Base-by-base conservation (phyloP, 306 rosid species). In the Gastrolobium bilobum region DNA sequence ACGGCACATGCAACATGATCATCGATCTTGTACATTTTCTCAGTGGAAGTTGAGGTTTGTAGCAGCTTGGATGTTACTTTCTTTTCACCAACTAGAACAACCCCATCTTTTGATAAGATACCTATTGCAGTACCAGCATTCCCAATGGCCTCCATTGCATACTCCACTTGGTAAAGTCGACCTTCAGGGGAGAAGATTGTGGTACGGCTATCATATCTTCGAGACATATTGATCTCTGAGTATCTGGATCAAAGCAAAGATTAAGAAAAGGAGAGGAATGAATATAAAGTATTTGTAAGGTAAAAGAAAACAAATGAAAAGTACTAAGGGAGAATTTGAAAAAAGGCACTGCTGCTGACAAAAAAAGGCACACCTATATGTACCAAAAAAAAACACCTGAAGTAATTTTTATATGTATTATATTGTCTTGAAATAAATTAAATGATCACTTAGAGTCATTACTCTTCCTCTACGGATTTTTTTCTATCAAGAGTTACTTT, bases 161-260 rank as follows among this genome's bases (percentile, higher is more conserved):
- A 86, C 83, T 86, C 89, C 64, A 86, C 89, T 59, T 86, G 89
- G 75, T 86, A 82, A 42, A 86, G 83, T 31, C 87, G 84, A 37
- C 89, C 89, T 77, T 86, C 89, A 2, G 89, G 89, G 64, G 89
- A 86, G 66, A 86, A 82, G 46, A 86, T 86, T 82, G 89, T 86
- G 14, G 89, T 86, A 2, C 87, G 89, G 75, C 89, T 86, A 79
- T 86, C 89, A 86, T 86, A 82, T 75, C 89, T 82, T 79, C 89
- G 80, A 40, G 89, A 86, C 89, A 82, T 86, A 0, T 29, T 82
- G 87, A 70, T 33, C 40, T 72, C 69, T 79, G 54, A 42, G 52
- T 14, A 48, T 69, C 13, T 42, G n/a, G 26, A 64, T 79, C 71
- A 65, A 44, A 71, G 59, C 74, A 40, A 75, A 75, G 52, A 79